Conservation (phyloP, 208 protist species). For the Trypanosoma conorhini region DNA sequence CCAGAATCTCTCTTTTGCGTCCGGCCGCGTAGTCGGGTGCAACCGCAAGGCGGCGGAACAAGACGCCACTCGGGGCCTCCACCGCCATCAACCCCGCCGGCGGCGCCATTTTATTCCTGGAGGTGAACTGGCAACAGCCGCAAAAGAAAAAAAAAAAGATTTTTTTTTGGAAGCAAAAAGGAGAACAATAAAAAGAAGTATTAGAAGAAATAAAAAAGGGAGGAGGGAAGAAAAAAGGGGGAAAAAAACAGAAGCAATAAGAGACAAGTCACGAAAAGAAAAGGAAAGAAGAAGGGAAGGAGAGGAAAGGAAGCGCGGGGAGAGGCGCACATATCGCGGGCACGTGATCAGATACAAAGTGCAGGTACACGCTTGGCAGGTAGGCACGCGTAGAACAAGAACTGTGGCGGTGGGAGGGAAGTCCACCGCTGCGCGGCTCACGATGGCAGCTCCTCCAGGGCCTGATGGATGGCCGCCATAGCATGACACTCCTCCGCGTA, state of each 20-base stretch:
- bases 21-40: constrained; percentile 50
- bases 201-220: background rate
- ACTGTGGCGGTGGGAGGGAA: constrained; percentile 6
- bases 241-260: too few species aligned
- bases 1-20: constrained; percentile 33
- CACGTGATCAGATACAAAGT: background rate
- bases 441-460: constrained; percentile 31
- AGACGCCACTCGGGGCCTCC: constrained; percentile 19
- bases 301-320: too few species aligned
- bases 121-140: background rate
- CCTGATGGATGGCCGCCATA: constrained; percentile 26
- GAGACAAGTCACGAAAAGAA: too few species aligned
- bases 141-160: constrained; percentile 13
- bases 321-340: too few species aligned
- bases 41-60: constrained; percentile 54
- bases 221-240: background rate
- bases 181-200: background rate
- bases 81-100: background rate
- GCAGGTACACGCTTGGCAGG: background rate
- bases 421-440: background rate
- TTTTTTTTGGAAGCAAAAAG: too few species aligned
- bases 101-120: constrained; percentile 8
- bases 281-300: background rate
- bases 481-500: constrained; percentile 33
- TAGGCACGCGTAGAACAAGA: background rate